A percentile compares a stretch with the other conserved stretches of the same genome.
These are phyloP conservation scores for Exophiala mesophila DNA, from an alignment of 2,329 filamentous ascomycete species.

Conservation along the genomic window DNA sequence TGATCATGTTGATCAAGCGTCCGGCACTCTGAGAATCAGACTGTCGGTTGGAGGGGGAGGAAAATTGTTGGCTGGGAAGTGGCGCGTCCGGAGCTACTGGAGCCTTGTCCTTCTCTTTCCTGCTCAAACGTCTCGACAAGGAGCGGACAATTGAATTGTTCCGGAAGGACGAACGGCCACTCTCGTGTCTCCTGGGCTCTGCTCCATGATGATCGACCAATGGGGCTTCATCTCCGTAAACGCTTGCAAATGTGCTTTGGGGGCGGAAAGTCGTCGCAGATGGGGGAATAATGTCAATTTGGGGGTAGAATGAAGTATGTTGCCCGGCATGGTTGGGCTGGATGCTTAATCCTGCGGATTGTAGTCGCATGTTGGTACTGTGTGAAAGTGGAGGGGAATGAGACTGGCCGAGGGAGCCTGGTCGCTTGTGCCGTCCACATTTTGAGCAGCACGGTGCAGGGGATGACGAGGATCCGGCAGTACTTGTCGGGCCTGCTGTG, in stretches of 20 bases:
- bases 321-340: slow-evolving; percentile 8
- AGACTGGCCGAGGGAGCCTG: neutral
- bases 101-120: slow-evolving; percentile 17
- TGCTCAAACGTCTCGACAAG: slow-evolving; percentile 22
- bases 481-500: slow-evolving; percentile 15
- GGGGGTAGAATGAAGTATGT: slow-evolving; percentile 13
- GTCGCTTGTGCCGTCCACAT: slow-evolving; percentile 20
- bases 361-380: slow-evolving; percentile 12
- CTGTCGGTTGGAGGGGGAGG: slow-evolving; percentile 5
- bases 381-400: slow-evolving; percentile 1
- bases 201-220: slow-evolving; percentile 10
- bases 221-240: slow-evolving; percentile 20
- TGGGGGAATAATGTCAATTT: slow-evolving; percentile 23
- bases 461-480: slow-evolving; percentile 9
- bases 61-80: slow-evolving; percentile 24
- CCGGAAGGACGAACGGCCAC: slow-evolving; percentile 15
- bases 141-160: slow-evolving; percentile 23
- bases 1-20: slow-evolving; percentile 24
- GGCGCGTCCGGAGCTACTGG: slow-evolving; percentile 6
- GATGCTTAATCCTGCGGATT: slow-evolving; percentile 13
- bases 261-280: slow-evolving; percentile 14
- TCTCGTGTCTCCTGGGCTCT: slow-evolving; percentile 1
- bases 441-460: slow-evolving; percentile 10
- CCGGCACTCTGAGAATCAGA: slow-evolving; percentile 20
- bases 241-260: neutral